phyloP scores from a whole-genome alignment of 306 rosid genomes.

The Fagus crenata region DNA sequence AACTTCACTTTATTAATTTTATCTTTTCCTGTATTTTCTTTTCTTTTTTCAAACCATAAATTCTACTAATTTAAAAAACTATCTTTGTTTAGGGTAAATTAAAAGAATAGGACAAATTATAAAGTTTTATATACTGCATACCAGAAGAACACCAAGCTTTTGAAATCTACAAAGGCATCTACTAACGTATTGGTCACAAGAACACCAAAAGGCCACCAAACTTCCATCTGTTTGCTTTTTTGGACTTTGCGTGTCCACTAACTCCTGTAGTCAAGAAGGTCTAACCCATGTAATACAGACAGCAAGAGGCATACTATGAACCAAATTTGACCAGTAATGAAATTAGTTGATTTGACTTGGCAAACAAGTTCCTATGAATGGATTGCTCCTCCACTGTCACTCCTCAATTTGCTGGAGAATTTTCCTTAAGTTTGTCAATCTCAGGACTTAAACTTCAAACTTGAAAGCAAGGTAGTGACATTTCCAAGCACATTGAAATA shows the following conservation, averaged over 20 bases:
- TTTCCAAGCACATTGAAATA: neutral
- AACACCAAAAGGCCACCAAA: neutral
- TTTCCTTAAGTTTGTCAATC: neutral
- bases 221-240: neutral
- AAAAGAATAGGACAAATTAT: neutral
- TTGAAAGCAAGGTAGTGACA: neutral
- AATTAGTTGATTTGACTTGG: neutral
- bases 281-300: neutral
- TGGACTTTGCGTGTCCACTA: neutral
- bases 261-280: neutral
- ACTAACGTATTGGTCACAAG: neutral
- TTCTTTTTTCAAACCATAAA: constrained; percentile 16
- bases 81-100: neutral
- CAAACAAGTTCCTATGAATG: neutral
- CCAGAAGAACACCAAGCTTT: neutral
- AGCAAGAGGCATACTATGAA: neutral
- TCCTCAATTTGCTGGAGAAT: neutral
- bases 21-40: constrained; percentile 11
- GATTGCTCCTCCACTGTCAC: neutral
- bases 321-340: neutral
- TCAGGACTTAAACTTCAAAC: neutral
- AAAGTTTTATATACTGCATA: neutral
- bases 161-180: neutral
- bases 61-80: neutral
- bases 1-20: constrained; percentile 24